Base-by-base conservation (phyloP, 225 moss, liverwort and hornwort genomes). In the Pseudoscleropodium purum region DNA sequence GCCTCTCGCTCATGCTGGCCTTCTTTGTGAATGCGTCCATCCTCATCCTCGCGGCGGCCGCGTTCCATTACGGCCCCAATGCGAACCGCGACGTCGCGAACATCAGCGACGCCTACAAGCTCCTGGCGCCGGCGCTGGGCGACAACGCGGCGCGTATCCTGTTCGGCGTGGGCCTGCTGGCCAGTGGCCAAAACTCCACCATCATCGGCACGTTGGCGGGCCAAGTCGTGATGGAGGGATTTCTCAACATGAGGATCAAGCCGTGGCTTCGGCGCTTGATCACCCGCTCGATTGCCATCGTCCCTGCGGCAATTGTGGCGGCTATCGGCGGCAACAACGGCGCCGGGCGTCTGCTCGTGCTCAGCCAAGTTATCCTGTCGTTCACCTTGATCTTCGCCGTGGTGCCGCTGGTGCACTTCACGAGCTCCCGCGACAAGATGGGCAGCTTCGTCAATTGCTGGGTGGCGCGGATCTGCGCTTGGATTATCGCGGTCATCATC, bases 151-250 rank as follows among this genome's bases (percentile, higher is more conserved):
- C 96, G 21, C 94, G 93, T 34, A 93, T 94, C 70, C 85, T 97
- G 29, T 96, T 97, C 67, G 96, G 94, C 31, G 93, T 97, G 24
- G 96, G 93, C 10, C 77, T 97, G 60, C 91, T 97, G 51, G 97
- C 97, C 19, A 94, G 96, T 74, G 97, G 97, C 11, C 97, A 97
- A 84, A 96, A 94, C 76, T 96, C 97, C 6, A 96, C 97, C 54
- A 96, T 97, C 82, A 95, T 97, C 63, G 97, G 96, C 62, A 97
- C 96, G 6, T 86, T 96, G 41, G 90, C 96, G 4, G 96, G 96
- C n/a, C 96, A 96, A 69, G 91, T 97, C 56, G 96, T 97, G 68
- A 97, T 97, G 96, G 97, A 96, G 88, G 97, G 97, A 10, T 97
- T 96, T 86, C 94, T 97, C 61, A 92, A 92, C 78, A 69, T 96